These are phyloP conservation scores for Aureobasidium namibiae DNA, from an alignment of 2,329 filamentous ascomycete genomes.

Conservation along the genomic window DNA sequence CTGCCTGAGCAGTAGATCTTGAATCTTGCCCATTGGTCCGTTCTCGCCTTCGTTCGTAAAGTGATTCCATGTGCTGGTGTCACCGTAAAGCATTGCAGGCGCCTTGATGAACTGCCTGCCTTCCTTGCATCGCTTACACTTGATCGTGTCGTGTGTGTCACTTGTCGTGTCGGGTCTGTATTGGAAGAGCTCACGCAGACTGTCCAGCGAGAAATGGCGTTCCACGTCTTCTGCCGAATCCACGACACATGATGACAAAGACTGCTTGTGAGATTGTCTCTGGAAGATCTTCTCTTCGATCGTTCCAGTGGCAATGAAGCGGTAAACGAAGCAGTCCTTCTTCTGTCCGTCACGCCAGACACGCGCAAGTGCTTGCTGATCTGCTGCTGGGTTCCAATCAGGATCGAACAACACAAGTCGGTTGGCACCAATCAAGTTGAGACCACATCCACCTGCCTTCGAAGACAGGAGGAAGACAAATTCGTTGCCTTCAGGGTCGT, in stretches of 20 bases:
- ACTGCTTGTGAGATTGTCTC: constrained; percentile 96
- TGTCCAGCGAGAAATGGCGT: constrained; percentile 88
- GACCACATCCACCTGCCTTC: constrained; percentile 92
- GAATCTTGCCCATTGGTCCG: constrained; percentile 63
- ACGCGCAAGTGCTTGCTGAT: constrained; percentile 92
- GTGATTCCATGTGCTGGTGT: constrained; percentile 99
- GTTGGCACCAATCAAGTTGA: constrained; percentile 92
- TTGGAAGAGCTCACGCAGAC: constrained; percentile 85
- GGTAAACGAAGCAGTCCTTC: constrained; percentile 98
- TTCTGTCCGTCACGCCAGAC: constrained; percentile 99
- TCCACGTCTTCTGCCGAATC: constrained; percentile 96
- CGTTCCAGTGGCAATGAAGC: constrained; percentile 96
- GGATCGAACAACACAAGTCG: constrained; percentile 93
- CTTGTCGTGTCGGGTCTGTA: constrained; percentile 77
- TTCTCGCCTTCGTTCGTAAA: constrained; percentile 68
- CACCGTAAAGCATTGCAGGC: constrained; percentile 90
- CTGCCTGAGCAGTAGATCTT: constrained; percentile 83
- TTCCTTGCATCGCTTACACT: constrained; percentile 82
- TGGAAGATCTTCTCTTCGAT: constrained; percentile 99
- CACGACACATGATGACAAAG: constrained; percentile 89
- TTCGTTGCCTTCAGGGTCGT: constrained; percentile 80
- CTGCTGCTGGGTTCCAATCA: constrained; percentile 90
- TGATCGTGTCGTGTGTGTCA: constrained; percentile 97
- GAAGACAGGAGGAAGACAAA: constrained; percentile 95
- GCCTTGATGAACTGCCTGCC: constrained; percentile 84